A percentile compares a stretch with the other conserved stretches of the same genome.
Conservation (phyloP, 176 grass and related monocot species). For the Triticum timopheevii region DNA sequence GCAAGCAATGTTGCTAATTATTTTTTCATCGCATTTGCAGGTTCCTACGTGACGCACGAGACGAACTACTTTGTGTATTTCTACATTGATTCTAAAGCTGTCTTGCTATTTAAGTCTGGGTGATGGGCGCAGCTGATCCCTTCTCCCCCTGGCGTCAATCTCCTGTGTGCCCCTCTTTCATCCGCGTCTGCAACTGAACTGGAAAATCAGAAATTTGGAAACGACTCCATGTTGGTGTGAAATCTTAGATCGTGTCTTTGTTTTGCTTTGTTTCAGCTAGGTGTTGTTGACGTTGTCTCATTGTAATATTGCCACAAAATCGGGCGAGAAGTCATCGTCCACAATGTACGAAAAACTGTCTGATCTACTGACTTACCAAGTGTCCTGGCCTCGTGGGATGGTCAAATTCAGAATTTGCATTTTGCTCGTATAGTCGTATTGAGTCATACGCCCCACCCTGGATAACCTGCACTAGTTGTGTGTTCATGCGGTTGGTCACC, state of each 20-base stretch:
- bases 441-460: too few relatives aligned
- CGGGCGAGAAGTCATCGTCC: neutral
- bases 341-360: neutral
- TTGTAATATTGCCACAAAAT: constrained; percentile 36
- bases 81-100: constrained; percentile 82
- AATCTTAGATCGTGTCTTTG: constrained; percentile 26
- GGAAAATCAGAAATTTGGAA: constrained; percentile 27
- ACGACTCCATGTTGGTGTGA: constrained; percentile 30
- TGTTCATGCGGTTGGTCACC: neutral
- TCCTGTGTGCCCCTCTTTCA: neutral
- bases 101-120: constrained; percentile 83
- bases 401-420: neutral
- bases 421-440: neutral
- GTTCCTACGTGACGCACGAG: constrained; percentile 77
- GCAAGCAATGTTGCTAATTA: neutral
- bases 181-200: neutral
- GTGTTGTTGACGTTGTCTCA: constrained; percentile 39
- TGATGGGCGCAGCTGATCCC: constrained; percentile 22
- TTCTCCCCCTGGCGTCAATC: neutral
- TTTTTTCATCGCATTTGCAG: constrained; percentile 30
- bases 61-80: constrained; percentile 87
- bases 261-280: constrained; percentile 39
- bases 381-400: neutral
- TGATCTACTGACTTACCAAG: neutral
- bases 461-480: neutral